These are phyloP conservation scores for Quercus tomentella DNA, from an alignment of 331 rosid species.

Conservation along the genomic window DNA sequence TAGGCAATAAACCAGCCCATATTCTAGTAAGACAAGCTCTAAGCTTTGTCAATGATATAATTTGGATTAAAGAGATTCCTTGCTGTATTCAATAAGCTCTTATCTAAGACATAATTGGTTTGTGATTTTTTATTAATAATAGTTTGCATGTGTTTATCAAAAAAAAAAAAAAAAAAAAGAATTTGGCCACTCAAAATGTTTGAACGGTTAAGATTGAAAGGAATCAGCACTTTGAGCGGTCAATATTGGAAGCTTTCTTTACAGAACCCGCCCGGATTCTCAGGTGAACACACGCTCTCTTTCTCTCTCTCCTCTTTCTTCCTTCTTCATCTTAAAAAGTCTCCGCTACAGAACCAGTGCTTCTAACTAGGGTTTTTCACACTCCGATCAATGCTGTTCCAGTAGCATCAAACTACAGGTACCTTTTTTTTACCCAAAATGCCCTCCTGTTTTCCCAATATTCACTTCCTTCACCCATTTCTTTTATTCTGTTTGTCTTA, in stretches of 20 bases:
- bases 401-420: neutral
- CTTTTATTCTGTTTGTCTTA: too few relatives aligned
- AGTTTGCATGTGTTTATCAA: too few relatives aligned
- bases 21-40: too few relatives aligned
- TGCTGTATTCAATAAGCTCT: too few relatives aligned
- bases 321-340: neutral
- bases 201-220: neutral
- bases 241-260: neutral
- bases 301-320: neutral
- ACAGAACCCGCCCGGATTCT: neutral
- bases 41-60: too few relatives aligned
- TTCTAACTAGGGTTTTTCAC: neutral
- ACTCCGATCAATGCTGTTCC: neutral
- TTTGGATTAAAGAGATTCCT: too few relatives aligned
- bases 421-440: neutral
- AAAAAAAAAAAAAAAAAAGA: too few relatives aligned
- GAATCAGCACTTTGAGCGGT: neutral
- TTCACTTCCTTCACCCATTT: neutral
- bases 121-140: too few relatives aligned
- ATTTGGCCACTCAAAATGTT: neutral
- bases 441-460: neutral
- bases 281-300: neutral
- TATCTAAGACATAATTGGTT: too few relatives aligned
- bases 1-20: too few relatives aligned
- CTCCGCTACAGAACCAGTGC: too few relatives aligned